These are phyloP conservation scores for Podaxis sp. DNA, from an alignment of 768 basidiomycete genomes.

Conservation along the genomic window DNA sequence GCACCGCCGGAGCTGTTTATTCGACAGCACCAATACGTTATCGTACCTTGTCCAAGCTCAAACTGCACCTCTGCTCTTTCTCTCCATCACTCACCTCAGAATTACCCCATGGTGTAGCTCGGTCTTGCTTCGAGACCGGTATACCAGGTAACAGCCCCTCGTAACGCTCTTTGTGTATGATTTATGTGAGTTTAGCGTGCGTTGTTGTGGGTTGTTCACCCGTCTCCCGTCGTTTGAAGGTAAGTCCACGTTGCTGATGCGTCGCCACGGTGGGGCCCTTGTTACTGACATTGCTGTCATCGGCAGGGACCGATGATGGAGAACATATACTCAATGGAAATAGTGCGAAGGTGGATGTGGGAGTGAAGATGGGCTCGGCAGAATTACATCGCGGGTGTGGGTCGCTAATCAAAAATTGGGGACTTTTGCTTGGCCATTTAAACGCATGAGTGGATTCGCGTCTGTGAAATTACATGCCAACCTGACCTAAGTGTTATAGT, in stretches of 20 bases:
- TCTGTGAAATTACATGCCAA: too few species aligned
- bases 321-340: neutral
- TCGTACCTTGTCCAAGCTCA: conserved; percentile 25
- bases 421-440: neutral
- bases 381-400: neutral
- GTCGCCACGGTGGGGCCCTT: neutral
- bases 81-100: conserved; percentile 20
- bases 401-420: neutral
- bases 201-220: neutral
- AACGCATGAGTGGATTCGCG: too few species aligned
- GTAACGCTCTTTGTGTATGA: conserved; percentile 7
- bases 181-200: neutral
- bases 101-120: conserved; percentile 24
- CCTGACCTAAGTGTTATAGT: too few species aligned
- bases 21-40: conserved; percentile 25
- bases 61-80: conserved; percentile 19
- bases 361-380: neutral
- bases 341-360: neutral
- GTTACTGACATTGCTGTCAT: neutral
- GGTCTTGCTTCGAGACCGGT: conserved; percentile 18
- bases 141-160: conserved; percentile 18
- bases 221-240: neutral
- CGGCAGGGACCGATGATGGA: neutral
- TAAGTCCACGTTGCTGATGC: neutral
- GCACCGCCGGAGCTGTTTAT: conserved; percentile 21